Evolutionary conservation across 2,329 filamentous ascomycete species (phyloP).

Genomic region (Magnaporthiopsis rhizophila): DNA sequence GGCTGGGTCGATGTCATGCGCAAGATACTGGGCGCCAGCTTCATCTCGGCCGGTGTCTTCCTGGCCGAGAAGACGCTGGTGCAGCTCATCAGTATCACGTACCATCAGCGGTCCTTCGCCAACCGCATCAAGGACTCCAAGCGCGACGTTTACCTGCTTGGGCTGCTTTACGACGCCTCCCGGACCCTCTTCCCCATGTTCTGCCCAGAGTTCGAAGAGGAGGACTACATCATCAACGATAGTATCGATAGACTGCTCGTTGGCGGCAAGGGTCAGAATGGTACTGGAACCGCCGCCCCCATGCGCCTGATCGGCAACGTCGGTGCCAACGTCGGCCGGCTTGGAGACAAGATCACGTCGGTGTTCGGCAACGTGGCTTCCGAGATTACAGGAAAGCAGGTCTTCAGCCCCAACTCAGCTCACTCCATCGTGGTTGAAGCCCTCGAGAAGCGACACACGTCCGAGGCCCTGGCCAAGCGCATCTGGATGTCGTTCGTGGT

Average conservation of each 20-base stretch:
- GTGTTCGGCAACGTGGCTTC: constrained; percentile 89
- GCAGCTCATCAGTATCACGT: constrained; percentile 76
- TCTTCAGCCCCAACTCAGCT: constrained; percentile 86
- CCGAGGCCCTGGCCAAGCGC: constrained; percentile 86
- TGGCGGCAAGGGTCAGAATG: constrained; percentile 31
- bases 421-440: constrained; percentile 87
- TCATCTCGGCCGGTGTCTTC: constrained; percentile 62
- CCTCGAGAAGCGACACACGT: constrained; percentile 72
- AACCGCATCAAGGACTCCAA: constrained; percentile 84
- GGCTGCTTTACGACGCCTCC: constrained; percentile 84
- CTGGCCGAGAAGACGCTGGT: constrained; percentile 72
- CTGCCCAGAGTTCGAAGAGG: constrained; percentile 81
- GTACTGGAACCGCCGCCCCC: constrained; percentile 60
- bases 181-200: constrained; percentile 85
- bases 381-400: constrained; percentile 90
- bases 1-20: constrained; percentile 52
- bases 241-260: constrained; percentile 63
- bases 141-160: constrained; percentile 71
- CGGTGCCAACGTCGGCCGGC: constrained; percentile 59
- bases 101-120: constrained; percentile 78
- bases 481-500: constrained; percentile 98
- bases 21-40: constrained; percentile 56
- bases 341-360: constrained; percentile 90
- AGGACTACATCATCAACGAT: constrained; percentile 88
- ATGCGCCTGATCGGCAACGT: constrained; percentile 64